These are phyloP conservation scores for Solanum lycopersicoides DNA, from an alignment of 257 asterid genomes.

Conservation along the genomic window DNA sequence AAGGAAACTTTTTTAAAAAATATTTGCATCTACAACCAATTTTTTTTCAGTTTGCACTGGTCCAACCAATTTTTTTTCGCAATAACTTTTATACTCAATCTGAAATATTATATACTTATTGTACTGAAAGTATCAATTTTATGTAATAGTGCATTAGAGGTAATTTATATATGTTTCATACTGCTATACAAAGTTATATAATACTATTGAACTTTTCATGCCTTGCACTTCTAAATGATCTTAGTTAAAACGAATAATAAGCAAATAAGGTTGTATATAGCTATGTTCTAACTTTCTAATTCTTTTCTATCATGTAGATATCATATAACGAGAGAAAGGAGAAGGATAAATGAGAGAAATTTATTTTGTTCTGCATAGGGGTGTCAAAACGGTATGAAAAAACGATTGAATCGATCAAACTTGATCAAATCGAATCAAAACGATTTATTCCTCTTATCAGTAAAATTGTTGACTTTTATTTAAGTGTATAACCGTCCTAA, in stretches of 20 bases:
- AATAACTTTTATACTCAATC: background rate
- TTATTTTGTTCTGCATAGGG: background rate
- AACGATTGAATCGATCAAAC: too few relatives aligned
- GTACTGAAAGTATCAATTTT: background rate
- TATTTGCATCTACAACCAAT: background rate
- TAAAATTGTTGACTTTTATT: too few relatives aligned
- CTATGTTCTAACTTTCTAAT: background rate
- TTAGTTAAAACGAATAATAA: background rate
- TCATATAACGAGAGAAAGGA: background rate
- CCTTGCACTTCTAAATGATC: background rate
- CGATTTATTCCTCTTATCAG: too few relatives aligned
- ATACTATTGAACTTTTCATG: background rate
- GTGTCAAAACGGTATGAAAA: background rate
- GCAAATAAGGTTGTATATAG: background rate
- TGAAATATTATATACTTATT: background rate
- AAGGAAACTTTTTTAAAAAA: background rate
- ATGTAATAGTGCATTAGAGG: background rate
- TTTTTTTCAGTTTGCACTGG: background rate
- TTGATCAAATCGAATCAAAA: too few relatives aligned
- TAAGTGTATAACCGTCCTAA: background rate
- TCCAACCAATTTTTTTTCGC: background rate
- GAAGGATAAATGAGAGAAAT: background rate
- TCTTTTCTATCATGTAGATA: background rate
- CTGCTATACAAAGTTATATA: background rate
- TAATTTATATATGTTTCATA: background rate